Evolutionary conservation across 768 basidiomycete species (phyloP).

Genomic region (Dioszegia hungarica): DNA sequence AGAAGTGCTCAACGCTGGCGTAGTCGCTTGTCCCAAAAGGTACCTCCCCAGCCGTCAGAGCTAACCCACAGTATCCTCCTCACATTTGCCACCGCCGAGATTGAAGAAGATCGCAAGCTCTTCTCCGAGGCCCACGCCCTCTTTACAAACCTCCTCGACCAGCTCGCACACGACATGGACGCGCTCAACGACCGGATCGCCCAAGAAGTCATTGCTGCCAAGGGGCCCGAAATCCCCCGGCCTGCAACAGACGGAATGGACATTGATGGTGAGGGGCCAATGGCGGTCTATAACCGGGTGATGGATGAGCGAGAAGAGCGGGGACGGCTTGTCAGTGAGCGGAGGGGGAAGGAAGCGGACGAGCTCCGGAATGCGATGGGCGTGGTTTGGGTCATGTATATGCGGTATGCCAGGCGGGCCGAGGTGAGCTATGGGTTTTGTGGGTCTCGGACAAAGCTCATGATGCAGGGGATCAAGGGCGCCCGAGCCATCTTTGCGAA

Average conservation of each 20-base stretch:
- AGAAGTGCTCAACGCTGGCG: constrained; percentile 72
- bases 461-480: constrained; percentile 61
- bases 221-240: constrained; percentile 41
- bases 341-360: constrained; percentile 48
- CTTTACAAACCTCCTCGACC: constrained; percentile 68
- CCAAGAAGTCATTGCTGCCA: constrained; percentile 52
- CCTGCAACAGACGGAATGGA: constrained; percentile 12
- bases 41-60: constrained; percentile 37
- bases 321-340: constrained; percentile 37
- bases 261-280: constrained; percentile 47
- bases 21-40: constrained; percentile 83
- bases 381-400: constrained; percentile 72
- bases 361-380: constrained; percentile 67
- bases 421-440: constrained; percentile 53
- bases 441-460: background rate
- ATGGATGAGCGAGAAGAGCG: constrained; percentile 42
- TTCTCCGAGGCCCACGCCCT: constrained; percentile 63
- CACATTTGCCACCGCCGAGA: constrained; percentile 82
- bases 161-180: constrained; percentile 54
- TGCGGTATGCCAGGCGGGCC: constrained; percentile 82
- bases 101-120: constrained; percentile 62
- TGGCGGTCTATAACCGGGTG: constrained; percentile 45
- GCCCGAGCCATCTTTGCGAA: constrained; percentile 72
- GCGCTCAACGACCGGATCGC: constrained; percentile 37
- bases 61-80: constrained; percentile 64